Conservation (phyloP, 1,284 basidiomycete species). For the Microbotryum saponariae region DNA sequence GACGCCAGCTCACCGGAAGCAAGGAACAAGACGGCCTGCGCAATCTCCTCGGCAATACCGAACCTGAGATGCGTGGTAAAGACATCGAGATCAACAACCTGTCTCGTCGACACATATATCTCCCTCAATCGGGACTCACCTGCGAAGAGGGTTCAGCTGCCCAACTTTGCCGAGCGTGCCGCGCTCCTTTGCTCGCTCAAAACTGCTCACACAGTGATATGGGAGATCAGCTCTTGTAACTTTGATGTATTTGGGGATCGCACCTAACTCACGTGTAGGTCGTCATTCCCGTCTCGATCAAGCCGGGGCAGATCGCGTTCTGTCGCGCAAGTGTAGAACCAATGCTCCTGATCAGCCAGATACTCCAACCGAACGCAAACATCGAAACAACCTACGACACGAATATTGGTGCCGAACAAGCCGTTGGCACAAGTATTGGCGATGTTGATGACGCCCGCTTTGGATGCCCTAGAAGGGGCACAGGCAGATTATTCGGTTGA, state of each 20-base stretch:
- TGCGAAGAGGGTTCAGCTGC: conserved; percentile 71
- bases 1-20: conserved; percentile 59
- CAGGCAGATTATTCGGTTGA: neutral
- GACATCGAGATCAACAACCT: no score
- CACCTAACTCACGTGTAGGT: conserved; percentile 10
- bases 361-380: no score
- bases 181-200: conserved; percentile 64
- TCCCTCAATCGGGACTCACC: conserved; percentile 46
- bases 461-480: conserved; percentile 63
- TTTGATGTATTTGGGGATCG: neutral
- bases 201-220: conserved; percentile 71
- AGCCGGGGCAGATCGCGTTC: conserved; percentile 81
- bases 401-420: conserved; percentile 69
- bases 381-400: conserved; percentile 47
- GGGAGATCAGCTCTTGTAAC: conserved; percentile 21
- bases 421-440: conserved; percentile 74
- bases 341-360: no score
- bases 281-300: conserved; percentile 57
- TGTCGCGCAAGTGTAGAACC: neutral
- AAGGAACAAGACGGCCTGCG: conserved; percentile 73
- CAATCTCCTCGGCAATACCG: conserved; percentile 70
- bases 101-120: neutral
- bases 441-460: conserved; percentile 80
- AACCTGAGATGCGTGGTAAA: conserved; percentile 10
- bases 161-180: conserved; percentile 71